Evolutionary conservation across 2,329 filamentous ascomycete species (phyloP), one percentile per base, ranked within the genome.

Genomic region (Colletotrichum sidae): DNA sequence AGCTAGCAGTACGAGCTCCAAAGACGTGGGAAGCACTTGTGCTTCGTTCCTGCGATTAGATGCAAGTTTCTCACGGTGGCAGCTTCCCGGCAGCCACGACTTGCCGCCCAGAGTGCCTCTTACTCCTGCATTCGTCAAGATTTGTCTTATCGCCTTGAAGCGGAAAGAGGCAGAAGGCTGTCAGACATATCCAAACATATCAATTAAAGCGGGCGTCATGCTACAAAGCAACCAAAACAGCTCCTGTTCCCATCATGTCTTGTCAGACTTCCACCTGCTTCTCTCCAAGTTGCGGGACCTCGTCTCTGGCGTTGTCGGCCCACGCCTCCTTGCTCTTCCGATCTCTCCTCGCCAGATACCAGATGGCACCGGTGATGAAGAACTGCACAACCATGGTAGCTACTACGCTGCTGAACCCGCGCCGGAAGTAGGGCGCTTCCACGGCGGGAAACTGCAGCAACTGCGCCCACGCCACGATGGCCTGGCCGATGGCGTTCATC

Each of bases 401-500:
- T 6, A 80, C 67, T n/a, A 72, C 70, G 34, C 73, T 74, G 17
- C 68, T 69, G 41, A 75, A 75, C 2, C 72, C 74, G 8, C 65
- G 70, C 13, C 67, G 67, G 55, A 79, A 81, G 25, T 71, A 70
- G 8, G 77, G 77, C 9, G 76, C 77, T 13, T 72, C 69, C 7
- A 71, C 72, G 0, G 79, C 77, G 0, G 78, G 77, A 49, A 74
- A 81, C 55, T 78, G 76, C 6, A 78, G 71, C 12, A 81, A 69
- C 57, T 81, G 78, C 2, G 73, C 76, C 51, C 79, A 77, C 0
- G 79, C 78, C 11, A 73, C 76, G 39, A 81, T 79, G 2, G 74
- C 78, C 65, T 81, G 78, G 1, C 79, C 78, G 52, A 81, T 78
- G 6, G 79, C 76, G 52, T 80, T 81, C 78, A 81, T 81, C 37